Conservation (phyloP, 176 grass and related monocot genomes). For the Saccharum spontaneum region DNA sequence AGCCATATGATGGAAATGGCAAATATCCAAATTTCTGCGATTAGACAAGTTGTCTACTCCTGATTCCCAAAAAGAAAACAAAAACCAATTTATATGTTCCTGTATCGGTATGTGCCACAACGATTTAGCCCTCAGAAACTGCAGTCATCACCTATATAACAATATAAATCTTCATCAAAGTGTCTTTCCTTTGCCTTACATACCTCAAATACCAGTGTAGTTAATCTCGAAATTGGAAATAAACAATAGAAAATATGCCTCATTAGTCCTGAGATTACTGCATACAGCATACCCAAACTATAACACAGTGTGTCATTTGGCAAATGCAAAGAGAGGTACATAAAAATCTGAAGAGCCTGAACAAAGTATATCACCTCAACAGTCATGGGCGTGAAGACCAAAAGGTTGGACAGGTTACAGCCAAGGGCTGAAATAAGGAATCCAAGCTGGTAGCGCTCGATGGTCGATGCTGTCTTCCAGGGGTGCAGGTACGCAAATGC, state of each 20-base stretch:
- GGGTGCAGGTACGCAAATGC: conserved; percentile 70
- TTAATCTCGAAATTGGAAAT: not conserved
- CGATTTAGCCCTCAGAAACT: not conserved
- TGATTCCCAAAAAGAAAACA: too few species aligned
- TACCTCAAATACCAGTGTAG: not conserved
- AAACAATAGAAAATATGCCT: not conserved
- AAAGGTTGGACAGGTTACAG: conserved; percentile 79
- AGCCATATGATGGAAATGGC: not conserved
- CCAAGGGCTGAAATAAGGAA: conserved; percentile 67
- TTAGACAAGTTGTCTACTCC: not conserved
- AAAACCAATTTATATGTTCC: not conserved
- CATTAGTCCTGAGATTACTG: not conserved
- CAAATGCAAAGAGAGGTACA: not conserved
- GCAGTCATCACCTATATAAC: not conserved
- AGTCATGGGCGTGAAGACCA: conserved; percentile 87
- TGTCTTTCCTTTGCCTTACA: not conserved
- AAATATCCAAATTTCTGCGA: too few species aligned
- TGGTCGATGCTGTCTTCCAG: conserved; percentile 63
- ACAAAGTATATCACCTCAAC: conserved; percentile 64
- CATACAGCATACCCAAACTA: not conserved
- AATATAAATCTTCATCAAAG: not conserved
- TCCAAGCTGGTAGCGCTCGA: conserved; percentile 67
- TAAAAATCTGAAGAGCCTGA: not conserved
- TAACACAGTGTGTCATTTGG: not conserved
- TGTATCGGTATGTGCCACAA: not conserved